These are phyloP conservation scores for Malus domestica DNA, from an alignment of 306 rosid species.

Conservation along the genomic window DNA sequence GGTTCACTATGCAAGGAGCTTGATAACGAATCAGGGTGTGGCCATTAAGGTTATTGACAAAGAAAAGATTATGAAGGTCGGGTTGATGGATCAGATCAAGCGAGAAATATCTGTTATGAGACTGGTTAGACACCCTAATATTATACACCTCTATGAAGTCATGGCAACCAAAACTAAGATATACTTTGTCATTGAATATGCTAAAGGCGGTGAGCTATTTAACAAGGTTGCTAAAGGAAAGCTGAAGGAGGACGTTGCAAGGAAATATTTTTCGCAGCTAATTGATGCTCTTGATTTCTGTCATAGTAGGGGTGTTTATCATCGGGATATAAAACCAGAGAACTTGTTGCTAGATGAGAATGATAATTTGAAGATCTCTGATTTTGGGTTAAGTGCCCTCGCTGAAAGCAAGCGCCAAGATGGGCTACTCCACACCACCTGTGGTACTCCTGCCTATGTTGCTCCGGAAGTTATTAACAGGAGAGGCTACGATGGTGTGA, in stretches of 20 bases:
- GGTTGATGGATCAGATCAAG: constrained; percentile 53
- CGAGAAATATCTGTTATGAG: constrained; percentile 76
- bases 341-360: constrained; percentile 76
- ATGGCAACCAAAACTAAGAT: constrained; percentile 88
- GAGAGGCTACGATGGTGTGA: constrained; percentile 84
- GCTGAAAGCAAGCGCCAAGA: constrained; percentile 53
- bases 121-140: constrained; percentile 67
- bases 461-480: constrained; percentile 83
- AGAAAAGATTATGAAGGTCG: constrained; percentile 50
- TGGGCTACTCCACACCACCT: constrained; percentile 67
- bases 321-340: constrained; percentile 88
- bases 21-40: constrained; percentile 56
- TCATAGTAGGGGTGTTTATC: constrained; percentile 86
- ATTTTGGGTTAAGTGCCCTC: constrained; percentile 85
- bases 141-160: constrained; percentile 71
- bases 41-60: constrained; percentile 77
- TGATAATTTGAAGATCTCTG: constrained; percentile 72
- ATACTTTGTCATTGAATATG: constrained; percentile 78
- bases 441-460: constrained; percentile 96
- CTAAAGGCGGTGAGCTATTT: constrained; percentile 89
- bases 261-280: constrained; percentile 68
- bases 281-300: constrained; percentile 75
- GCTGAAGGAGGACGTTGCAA: constrained; percentile 65
- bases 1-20: constrained; percentile 77
- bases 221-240: constrained; percentile 69